Evolutionary conservation across 2,329 filamentous ascomycete genomes (phyloP).

Genomic region (Pseudogymnoascus sp.): DNA sequence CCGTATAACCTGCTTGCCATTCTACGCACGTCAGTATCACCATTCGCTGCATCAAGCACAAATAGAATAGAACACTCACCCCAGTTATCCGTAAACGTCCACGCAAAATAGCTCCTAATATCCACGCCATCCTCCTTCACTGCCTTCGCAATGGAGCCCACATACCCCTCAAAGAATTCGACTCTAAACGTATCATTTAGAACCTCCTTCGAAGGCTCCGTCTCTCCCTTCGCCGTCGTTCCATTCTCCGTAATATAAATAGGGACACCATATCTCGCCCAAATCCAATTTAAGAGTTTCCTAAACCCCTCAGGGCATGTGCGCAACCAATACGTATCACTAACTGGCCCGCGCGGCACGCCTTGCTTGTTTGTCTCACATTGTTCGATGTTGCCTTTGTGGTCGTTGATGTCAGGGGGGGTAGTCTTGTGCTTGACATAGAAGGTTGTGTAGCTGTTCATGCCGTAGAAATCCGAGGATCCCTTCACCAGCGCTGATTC

Average conservation of each 20-base stretch:
- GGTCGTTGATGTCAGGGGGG: conserved; percentile 57
- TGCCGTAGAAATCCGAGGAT: conserved; percentile 87
- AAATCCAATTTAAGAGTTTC: conserved; percentile 69
- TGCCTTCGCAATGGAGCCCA: conserved; percentile 69
- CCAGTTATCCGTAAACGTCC: conserved; percentile 68
- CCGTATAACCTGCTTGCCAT: conserved; percentile 72
- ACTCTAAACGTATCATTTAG: conserved; percentile 76
- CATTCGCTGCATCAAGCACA: conserved; percentile 34
- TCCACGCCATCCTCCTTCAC: conserved; percentile 65
- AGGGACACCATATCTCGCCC: conserved; percentile 66
- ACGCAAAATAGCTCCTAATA: conserved; percentile 74
- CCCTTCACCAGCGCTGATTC: conserved; percentile 69
- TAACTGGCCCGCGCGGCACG: conserved; percentile 71
- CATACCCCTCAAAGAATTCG: conserved; percentile 71
- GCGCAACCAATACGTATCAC: conserved; percentile 73
- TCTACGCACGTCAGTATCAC: conserved; percentile 68
- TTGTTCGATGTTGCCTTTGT: conserved; percentile 67
- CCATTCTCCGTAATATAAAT: conserved; percentile 88
- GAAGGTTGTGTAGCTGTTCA: conserved; percentile 90
- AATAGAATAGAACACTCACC: conserved; percentile 20
- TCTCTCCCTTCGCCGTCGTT: conserved; percentile 76
- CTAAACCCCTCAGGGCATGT: conserved; percentile 74
- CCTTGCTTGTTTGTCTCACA: conserved; percentile 65
- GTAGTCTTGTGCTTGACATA: conserved; percentile 69
- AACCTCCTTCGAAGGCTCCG: conserved; percentile 61